Base-by-base conservation (phyloP, 208 protist genomes). In the Leishmania major region DNA sequence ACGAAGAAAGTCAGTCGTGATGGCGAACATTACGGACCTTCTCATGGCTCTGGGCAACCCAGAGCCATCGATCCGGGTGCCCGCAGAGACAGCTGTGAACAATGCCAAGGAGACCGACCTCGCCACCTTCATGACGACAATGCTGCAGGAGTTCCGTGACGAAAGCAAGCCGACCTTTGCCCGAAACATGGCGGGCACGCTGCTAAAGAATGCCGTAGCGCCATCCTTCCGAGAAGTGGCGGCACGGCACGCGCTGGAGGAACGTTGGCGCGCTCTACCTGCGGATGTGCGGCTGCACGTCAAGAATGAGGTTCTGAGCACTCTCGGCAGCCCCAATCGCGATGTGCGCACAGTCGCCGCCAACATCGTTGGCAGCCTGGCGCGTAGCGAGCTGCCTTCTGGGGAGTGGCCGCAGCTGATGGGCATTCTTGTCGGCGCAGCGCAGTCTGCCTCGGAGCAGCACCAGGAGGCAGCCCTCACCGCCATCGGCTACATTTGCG, bases 401-500 rank as follows among this genome's bases (percentile, higher is more conserved):
- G 90, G 94, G 15, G 94, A 98, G 91, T 99, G 98, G 98, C 88
- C 87, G 25, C 93, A 99, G 70, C 86, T 99, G 11, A 92, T 99
- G 57, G 75, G 90, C 28, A 89, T 90, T 22, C 91, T 99, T 4
- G 79, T 99, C 35, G 66, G 84, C 22, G 98, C 95, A 35, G 89
- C 86, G 19, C 70, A 85, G 60, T 88, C 84, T 11, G 72, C 67
- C 31, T 88, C 91, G 75, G 88, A 89, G 60, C 80, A 93, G 55
- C 89, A 98, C 82, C 96, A 98, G 84, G 93, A 99, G 85, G 90
- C 97, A n/a, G 94, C 97, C 19, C 96, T 99, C 28, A 95, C 97
- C 49, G 86, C 98, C 35, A 90, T 99, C 51, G 99, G 99, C 28
- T 99, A 99, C 89, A 90, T 99, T 47, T 99, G 98, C 88, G 98